These are phyloP conservation scores for Aurantiochytrium sp. DNA, from an alignment of 108 stramenopile genomes.

Conservation along the genomic window DNA sequence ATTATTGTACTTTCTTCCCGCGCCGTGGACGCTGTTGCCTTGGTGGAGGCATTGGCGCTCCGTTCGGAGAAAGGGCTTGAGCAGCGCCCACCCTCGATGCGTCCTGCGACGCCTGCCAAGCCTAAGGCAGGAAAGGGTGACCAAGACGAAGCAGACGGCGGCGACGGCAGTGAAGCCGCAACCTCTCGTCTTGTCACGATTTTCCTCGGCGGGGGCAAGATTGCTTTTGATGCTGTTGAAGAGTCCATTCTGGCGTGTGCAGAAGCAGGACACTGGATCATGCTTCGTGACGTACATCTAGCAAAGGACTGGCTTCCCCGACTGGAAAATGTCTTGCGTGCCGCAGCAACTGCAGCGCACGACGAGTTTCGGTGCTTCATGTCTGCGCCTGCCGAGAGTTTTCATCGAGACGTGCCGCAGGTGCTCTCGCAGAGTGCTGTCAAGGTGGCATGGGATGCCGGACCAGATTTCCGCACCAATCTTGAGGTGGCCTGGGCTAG, in stretches of 20 bases:
- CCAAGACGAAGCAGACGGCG: no score
- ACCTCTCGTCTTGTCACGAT: no score
- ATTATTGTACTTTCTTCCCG: conserved; percentile 71
- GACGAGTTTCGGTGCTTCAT: conserved; percentile 68
- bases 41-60: conserved; percentile 64
- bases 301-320: conserved; percentile 69
- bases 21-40: conserved; percentile 69
- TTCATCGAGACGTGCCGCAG: conserved; percentile 69
- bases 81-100: conserved; percentile 62
- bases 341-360: conserved; percentile 59
- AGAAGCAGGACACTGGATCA: conserved; percentile 69
- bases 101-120: no score
- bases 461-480: conserved; percentile 65
- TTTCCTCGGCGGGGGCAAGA: no score
- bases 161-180: no score
- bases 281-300: conserved; percentile 74
- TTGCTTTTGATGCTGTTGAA: conserved; percentile 54
- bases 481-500: conserved; percentile 64
- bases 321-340: conserved; percentile 63
- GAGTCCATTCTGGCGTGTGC: conserved; percentile 48
- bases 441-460: conserved; percentile 73
- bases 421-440: conserved; percentile 61
- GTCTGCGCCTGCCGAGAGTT: conserved; percentile 60
- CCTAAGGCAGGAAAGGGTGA: no score
- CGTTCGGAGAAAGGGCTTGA: conserved; percentile 52